Base-by-base conservation (phyloP, 2,329 filamentous ascomycete genomes). In the Lanzia echinophila region DNA sequence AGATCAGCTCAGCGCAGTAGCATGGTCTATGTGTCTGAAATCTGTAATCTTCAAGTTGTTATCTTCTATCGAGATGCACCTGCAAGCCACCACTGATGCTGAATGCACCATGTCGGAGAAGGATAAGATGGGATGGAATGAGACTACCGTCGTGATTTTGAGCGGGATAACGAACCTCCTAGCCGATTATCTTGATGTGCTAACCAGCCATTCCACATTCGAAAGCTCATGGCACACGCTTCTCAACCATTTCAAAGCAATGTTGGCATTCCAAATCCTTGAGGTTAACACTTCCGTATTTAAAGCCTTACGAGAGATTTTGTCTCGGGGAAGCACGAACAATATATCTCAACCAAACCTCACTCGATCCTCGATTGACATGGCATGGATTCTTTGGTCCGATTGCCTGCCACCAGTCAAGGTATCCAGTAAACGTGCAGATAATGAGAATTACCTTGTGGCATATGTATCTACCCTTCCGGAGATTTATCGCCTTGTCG, bases 1-100 rank as follows among this genome's bases (percentile, higher is more conserved):
- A 11, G 87, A 91, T 60, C 85, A 87, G 50, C 75, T 96, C 4
- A 84, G 80, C 39, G 78, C 88, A 0, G 82, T 87, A 64, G 85
- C 88, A 0, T 97, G 90, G 91, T 84, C 86, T 46, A 78, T 92
- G 28, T 94, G 90, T 62, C 79, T 96, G 53, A 84, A 87, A 56
- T 83, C 81, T 6, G 87, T 96, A 6, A 77, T 96, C 2, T 91
- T 96, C 69, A 82, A 81, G 56, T 82, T 96, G 60, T 71, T 95
- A 3, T 78, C 83, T 3, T 84, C 82, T 0, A 84, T 91, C n/a
- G 80, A 86, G 62, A 68, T 71, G 22, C 78, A 83, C 56, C 68
- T 85, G 6, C 67, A 70, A 6, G 65, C 64, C 1, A 69, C 74
- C 1, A 56, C 68, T 60, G 64, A 66, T 20, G 58, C 28, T 63